A percentile compares a stretch with the other conserved stretches of the same genome.
Evolutionary conservation across 2,329 filamentous ascomycete species (phyloP).

Genomic region (Neonectria ditissima): DNA sequence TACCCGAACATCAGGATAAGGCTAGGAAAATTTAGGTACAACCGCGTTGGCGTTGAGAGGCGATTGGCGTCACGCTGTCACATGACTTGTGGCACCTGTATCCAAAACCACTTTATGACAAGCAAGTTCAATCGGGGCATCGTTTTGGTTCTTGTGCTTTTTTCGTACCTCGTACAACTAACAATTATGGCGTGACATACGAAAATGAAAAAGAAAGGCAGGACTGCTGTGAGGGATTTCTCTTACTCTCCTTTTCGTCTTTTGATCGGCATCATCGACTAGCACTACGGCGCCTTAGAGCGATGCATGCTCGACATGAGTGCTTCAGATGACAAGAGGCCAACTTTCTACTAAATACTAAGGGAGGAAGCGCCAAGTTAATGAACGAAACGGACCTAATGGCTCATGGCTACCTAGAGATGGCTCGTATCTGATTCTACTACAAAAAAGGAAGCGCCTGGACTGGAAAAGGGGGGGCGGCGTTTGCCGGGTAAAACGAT

Average conservation of each 20-base stretch:
- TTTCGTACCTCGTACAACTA: neutral
- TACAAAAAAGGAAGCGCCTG: slow-evolving; percentile 27
- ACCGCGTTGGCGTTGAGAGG: slow-evolving; percentile 29
- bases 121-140: neutral
- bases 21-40: slow-evolving; percentile 44
- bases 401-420: neutral
- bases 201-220: neutral
- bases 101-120: slow-evolving; percentile 26
- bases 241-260: neutral
- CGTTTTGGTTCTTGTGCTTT: neutral
- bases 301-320: neutral
- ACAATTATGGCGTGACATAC: neutral
- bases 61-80: slow-evolving; percentile 35
- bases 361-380: slow-evolving; percentile 1
- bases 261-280: neutral
- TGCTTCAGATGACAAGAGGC: slow-evolving; percentile 1
- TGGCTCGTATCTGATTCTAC: slow-evolving; percentile 4
- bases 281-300: neutral
- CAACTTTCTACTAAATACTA: neutral
- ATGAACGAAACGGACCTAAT: neutral
- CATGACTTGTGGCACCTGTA: slow-evolving; percentile 37
- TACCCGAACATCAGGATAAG: slow-evolving; percentile 13
- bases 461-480: slow-evolving; percentile 29
- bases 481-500: slow-evolving; percentile 26
- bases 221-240: neutral